phyloP scores from a whole-genome alignment of 805 yeast species.

The Candida cerambycidarum region DNA sequence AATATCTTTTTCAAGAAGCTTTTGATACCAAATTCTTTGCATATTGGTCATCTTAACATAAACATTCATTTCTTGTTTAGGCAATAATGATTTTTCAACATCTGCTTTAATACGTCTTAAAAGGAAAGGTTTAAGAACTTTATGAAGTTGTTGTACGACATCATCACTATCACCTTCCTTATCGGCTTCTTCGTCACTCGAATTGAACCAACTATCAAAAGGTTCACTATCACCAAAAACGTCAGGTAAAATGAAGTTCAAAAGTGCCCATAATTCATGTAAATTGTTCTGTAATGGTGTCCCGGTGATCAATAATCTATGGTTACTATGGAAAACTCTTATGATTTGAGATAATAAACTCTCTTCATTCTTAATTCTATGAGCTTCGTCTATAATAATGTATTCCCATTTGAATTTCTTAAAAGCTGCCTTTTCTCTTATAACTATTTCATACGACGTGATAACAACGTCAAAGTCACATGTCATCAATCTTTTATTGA shows the following conservation, averaged over 20 bases:
- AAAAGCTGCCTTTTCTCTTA: conserved; percentile 67
- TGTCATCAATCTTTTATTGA: conserved; percentile 47
- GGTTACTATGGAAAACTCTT: conserved; percentile 67
- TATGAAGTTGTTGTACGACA: conserved; percentile 68
- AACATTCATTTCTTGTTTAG: conserved; percentile 71
- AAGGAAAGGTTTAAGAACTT: conserved; percentile 72
- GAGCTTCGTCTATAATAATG: conserved; percentile 80
- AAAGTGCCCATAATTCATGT: conserved; percentile 78
- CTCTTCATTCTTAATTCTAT: conserved; percentile 77
- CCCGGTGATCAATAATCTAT: conserved; percentile 74
- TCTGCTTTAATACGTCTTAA: conserved; percentile 76
- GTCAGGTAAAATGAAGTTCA: conserved; percentile 76
- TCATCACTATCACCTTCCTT: conserved; percentile 26
- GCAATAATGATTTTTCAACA: conserved; percentile 76
- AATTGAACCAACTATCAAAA: conserved; percentile 70
- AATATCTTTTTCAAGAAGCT: conserved; percentile 72
- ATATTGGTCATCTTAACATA: conserved; percentile 75
- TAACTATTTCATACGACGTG: conserved; percentile 75
- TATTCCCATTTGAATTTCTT: conserved; percentile 74
- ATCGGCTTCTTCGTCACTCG: conserved; percentile 28
- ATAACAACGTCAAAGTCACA: conserved; percentile 73
- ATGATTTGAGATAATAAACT: conserved; percentile 71
- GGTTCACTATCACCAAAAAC: conserved; percentile 71
- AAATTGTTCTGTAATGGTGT: conserved; percentile 80
- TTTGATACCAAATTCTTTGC: conserved; percentile 78